Evolutionary conservation across 306 rosid species (phyloP), one percentile per base, ranked within the genome.

Genomic region (Macrotyloma uniflorum): DNA sequence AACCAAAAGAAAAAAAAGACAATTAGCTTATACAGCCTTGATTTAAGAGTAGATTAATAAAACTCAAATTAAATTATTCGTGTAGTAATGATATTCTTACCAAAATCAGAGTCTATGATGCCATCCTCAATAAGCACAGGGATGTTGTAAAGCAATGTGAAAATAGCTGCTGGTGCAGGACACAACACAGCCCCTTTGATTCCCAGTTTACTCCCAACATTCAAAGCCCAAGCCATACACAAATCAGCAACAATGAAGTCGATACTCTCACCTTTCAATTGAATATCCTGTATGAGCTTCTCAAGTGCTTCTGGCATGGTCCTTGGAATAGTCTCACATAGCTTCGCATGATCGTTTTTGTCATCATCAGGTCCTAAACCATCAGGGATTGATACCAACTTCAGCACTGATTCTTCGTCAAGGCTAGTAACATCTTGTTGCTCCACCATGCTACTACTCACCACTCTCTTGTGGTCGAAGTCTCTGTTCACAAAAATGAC

Each of bases 241-340:
- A 53, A 20, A 81, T 81, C 76, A n/a, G 30, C 80, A 11, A 74
- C 66, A 23, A 81, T 74, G 42, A 67, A 67, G 5, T 4, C 57
- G 1, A 81, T 67, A 6, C 22, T 3, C 3, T 57, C 58, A 54
- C 49, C 74, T 4, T 43, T 54, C 75, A 42, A 30, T 40, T 46
- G 38, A 49, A 75, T 33, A 14, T 73, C 79, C 30, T 33, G 45
- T 72, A 86, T 76, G 22, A 88, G 78, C 78, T 84, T 82, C 84
- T 86, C 90, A 72, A 88, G 70, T 11, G 76, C 80, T 82, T 82
- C 85, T 84, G 79, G 87, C 85, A 88, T 73, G 45, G 70, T 79
- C 1, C 3, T 51, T 3, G 38, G 9, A 0, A 84, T 43, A 3
- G 85, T 33, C 35, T 5, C 77, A 28, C 20, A n/a, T 32, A 80